phyloP scores from a whole-genome alignment of 2,329 filamentous ascomycete genomes.

The Thelonectria discophora region DNA sequence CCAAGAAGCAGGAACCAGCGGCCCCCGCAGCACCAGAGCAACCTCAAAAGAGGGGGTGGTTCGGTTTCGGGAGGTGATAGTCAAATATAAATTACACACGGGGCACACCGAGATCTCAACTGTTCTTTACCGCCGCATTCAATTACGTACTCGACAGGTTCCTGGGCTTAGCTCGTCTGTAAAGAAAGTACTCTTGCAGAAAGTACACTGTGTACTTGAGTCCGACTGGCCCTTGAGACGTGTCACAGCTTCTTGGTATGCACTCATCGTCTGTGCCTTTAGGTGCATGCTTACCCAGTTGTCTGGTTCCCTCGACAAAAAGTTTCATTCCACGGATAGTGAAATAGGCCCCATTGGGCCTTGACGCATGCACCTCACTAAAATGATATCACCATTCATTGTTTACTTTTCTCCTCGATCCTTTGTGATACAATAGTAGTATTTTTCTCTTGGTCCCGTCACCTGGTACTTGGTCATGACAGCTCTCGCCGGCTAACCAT shows the following conservation, averaged over 20 bases:
- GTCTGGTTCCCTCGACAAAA: slow-evolving; percentile 20
- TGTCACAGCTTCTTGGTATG: slow-evolving; percentile 31
- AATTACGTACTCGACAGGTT: slow-evolving; percentile 15
- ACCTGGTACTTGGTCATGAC: slow-evolving; percentile 1
- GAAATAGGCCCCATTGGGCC: slow-evolving; percentile 24
- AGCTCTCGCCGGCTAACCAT: background rate
- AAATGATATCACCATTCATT: slow-evolving; percentile 31
- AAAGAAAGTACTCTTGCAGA: too few species aligned
- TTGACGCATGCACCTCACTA: slow-evolving; percentile 3
- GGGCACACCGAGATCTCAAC: slow-evolving; percentile 23
- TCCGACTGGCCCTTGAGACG: background rate
- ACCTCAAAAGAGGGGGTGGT: slow-evolving; percentile 74
- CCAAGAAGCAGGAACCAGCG: slow-evolving; percentile 40
- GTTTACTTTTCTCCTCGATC: slow-evolving; percentile 10
- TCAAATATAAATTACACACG: slow-evolving; percentile 30
- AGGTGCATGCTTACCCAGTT: slow-evolving; percentile 28
- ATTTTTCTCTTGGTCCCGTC: background rate
- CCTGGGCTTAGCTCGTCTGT: slow-evolving; percentile 9
- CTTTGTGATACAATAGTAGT: background rate
- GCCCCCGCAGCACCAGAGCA: slow-evolving; percentile 48
- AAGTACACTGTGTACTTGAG: too few species aligned
- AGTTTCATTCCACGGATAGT: slow-evolving; percentile 31
- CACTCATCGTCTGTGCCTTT: slow-evolving; percentile 26
- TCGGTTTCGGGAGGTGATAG: slow-evolving; percentile 70
- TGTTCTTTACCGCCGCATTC: slow-evolving; percentile 14